Evolutionary conservation across 768 basidiomycete genomes (phyloP), one percentile per base, ranked within the genome.

Genomic region (Psilocybe tampanensis): DNA sequence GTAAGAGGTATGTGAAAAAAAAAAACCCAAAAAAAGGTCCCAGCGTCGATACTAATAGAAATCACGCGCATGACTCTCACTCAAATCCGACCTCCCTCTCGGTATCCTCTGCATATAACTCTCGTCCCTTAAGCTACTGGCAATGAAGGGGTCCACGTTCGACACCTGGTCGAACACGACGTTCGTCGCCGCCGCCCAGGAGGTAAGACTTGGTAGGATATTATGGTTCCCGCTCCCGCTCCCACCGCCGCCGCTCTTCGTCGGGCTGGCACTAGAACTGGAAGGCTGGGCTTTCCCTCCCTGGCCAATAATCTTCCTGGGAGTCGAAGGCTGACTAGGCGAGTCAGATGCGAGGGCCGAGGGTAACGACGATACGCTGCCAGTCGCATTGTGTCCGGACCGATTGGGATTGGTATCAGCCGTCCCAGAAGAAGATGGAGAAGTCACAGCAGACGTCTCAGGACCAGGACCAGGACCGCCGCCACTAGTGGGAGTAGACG

Each of bases 81-180:
- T 55, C 4, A 41, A 53, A 21, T 50, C 54, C 34, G 48, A 33
- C 21, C 57, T 42, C 33, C 21, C 66, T 55, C 62, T 39, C n/a
- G 36, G 36, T 3, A 39, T 39, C 36, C 36, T 39, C n/a, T 39
- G 64, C 15, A 72, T 57, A 45, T 66, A 72, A n/a, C 71, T 64
- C 49, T 75, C 73, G 32, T 76, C 75, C 47, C 73, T 61, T 36
- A 72, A 53, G 56, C 74, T 77, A n/a, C 70, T 68, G 11, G 67
- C 67, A 45, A 73, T 59, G 23, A 74, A 73, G 1, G 72, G 67
- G 44, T 74, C 73, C 36, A 64, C 59, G 21, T 62, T 62, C 12
- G 52, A 26, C 42, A 44, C 52, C 2, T 54, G 56, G 47, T 72
- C 72, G 15, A 66, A 44, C 44, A 63, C 47, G 22, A 65, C 56